phyloP scores from a whole-genome alignment of 2,329 filamentous ascomycete genomes.

The Orbilia quercus region DNA sequence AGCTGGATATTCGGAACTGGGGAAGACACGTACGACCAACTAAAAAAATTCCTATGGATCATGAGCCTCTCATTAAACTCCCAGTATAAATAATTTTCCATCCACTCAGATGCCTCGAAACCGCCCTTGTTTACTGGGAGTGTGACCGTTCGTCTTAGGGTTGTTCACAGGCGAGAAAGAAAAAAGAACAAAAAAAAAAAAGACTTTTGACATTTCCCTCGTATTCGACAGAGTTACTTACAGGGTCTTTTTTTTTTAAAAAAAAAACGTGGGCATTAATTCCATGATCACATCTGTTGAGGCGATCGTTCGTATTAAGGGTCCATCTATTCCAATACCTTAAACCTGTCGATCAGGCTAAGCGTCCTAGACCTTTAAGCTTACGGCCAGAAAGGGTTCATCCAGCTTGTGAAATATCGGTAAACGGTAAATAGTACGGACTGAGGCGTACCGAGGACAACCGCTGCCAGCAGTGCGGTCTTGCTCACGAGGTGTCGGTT shows the following conservation, averaged over 20 bases:
- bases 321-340: slow-evolving; percentile 48
- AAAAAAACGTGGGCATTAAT: slow-evolving; percentile 5
- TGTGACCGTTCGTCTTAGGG: slow-evolving; percentile 50
- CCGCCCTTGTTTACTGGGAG: slow-evolving; percentile 3
- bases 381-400: not conserved
- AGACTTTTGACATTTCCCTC: not conserved
- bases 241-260: slow-evolving; percentile 1
- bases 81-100: slow-evolving; percentile 38
- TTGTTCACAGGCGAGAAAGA: slow-evolving; percentile 4
- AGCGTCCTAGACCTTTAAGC: slow-evolving; percentile 26
- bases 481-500: slow-evolving; percentile 52
- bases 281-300: slow-evolving; percentile 53
- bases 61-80: slow-evolving; percentile 40
- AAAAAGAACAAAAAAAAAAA: no score
- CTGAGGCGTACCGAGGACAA: slow-evolving; percentile 50
- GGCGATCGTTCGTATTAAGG: slow-evolving; percentile 33
- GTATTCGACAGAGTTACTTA: slow-evolving; percentile 11
- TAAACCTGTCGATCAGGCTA: slow-evolving; percentile 40
- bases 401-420: slow-evolving; percentile 48
- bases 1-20: slow-evolving; percentile 12
- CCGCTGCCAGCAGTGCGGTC: slow-evolving; percentile 12
- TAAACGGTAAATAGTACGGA: slow-evolving; percentile 28
- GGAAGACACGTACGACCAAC: slow-evolving; percentile 1
- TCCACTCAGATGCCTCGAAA: slow-evolving; percentile 30
- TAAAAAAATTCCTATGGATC: slow-evolving; percentile 34